These are phyloP conservation scores for Vitis riparia DNA, from an alignment of 164 flowering plant species.

Conservation along the genomic window DNA sequence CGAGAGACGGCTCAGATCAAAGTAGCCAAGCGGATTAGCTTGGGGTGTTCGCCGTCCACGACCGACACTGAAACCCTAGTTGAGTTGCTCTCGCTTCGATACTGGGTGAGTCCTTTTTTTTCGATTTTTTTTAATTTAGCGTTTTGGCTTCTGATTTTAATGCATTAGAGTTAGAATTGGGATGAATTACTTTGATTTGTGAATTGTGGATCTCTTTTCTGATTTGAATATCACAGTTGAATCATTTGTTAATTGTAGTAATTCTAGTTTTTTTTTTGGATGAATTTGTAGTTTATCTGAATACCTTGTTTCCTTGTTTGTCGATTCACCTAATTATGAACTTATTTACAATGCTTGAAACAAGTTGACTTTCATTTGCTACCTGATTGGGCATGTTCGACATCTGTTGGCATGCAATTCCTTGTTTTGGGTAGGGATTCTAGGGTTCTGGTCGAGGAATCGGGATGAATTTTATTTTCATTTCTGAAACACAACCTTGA, in stretches of 20 bases:
- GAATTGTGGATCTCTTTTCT: not conserved
- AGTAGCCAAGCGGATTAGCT: slow-evolving; percentile 82
- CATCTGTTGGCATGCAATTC: no score
- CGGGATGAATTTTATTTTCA: no score
- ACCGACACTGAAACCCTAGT: slow-evolving; percentile 35
- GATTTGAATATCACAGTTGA: not conserved
- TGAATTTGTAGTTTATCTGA: no score
- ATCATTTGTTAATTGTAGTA: not conserved
- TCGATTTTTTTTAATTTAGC: not conserved
- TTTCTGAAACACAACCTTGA: no score
- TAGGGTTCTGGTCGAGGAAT: no score
- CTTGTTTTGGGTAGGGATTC: no score
- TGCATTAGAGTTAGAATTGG: not conserved
- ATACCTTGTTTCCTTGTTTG: no score
- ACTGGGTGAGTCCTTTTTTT: slow-evolving; percentile 55
- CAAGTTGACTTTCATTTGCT: no score
- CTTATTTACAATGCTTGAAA: no score
- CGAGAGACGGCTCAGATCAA: slow-evolving; percentile 90
- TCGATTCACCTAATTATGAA: no score
- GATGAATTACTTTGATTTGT: not conserved
- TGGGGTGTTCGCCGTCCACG: slow-evolving; percentile 56
- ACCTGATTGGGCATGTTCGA: no score
- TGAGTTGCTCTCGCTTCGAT: slow-evolving; percentile 74
- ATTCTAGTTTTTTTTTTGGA: not conserved
- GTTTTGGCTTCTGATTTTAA: not conserved